Base-by-base conservation (phyloP, 768 basidiomycete species). In the Wakefieldia striispora region DNA sequence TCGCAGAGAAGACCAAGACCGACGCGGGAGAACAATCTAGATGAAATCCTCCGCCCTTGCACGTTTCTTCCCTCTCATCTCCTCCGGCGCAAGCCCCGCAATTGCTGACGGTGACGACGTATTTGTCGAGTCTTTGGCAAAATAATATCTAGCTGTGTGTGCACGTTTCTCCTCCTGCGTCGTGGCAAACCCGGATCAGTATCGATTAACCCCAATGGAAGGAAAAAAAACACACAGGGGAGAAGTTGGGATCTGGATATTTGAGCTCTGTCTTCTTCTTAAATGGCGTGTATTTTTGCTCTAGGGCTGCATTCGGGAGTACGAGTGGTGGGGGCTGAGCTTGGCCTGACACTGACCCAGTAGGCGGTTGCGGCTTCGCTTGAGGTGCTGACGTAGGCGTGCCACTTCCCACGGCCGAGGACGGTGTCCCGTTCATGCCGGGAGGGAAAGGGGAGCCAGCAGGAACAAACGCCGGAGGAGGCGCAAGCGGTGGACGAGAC, bases 41-140 rank as follows among this genome's bases (percentile, higher is more conserved):
- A 92, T 70, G 68, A 89, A 90, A 67, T 93, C 91, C 68, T 92
- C 90, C 27, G 91, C 91, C 56, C 89, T 76, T 40, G 90, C 87
- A 40, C 91, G 75, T 69, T 93, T 93, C 74, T 84, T 89, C 41
- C 90, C 89, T 56, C 87, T 79, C 43, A 78, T 72, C 60, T 88
- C 87, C 43, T 86, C 84, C 27, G 57, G 60, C 9, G 48, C 55
- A 45, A 63, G 45, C 29, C 60, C 67, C 45, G 66, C 53, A 49
- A 67, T 68, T 54, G 66, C 61, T 43, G 57, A 51, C 1, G 58
- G 38, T 37, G 49, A 52, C 16, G 41, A 40, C 31, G 43, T 14
- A 21, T 70, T 69, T 14, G 62, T 67, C 16, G 64, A 64, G 55
- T 78, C 65, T 63, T 75, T 75, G 45, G 75, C 65, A 67, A 74